These are phyloP conservation scores for Paramecium octaurelia DNA, from an alignment of 73 alveolate species.

Conservation along the genomic window DNA sequence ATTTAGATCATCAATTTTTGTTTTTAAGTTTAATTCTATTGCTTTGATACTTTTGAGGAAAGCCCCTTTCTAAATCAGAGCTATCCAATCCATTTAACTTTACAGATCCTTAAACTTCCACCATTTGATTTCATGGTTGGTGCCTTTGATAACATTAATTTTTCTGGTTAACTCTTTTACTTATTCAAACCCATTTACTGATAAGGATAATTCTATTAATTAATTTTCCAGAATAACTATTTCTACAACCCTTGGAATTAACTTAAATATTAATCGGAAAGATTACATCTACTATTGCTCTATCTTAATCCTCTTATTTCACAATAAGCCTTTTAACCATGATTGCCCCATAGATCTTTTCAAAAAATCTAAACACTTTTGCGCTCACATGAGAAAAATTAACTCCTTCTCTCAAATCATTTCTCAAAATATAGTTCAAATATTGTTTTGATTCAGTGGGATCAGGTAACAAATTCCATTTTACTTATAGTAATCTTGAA, in stretches of 20 bases:
- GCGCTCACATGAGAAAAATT: constrained; percentile 17
- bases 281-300: constrained; percentile 18
- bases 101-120: neutral
- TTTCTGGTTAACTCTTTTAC: neutral
- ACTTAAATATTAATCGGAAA: neutral
- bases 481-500: neutral
- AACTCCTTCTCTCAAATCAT: constrained; percentile 9
- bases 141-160: neutral
- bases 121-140: neutral
- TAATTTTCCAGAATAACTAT: neutral
- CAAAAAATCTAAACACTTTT: constrained; percentile 12
- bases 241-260: constrained; percentile 32
- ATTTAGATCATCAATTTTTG: neutral
- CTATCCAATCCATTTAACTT: neutral
- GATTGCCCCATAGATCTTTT: constrained; percentile 45
- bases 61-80: neutral
- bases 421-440: constrained; percentile 8
- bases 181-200: neutral
- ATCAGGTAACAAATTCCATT: constrained; percentile 3
- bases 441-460: neutral
- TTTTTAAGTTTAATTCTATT: neutral
- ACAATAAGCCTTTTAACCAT: constrained; percentile 33
- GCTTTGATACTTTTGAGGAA: neutral
- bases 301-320: neutral
- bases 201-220: neutral